These are phyloP conservation scores for Hippophae gyantsensis DNA, from an alignment of 306 rosid species.

Conservation along the genomic window DNA sequence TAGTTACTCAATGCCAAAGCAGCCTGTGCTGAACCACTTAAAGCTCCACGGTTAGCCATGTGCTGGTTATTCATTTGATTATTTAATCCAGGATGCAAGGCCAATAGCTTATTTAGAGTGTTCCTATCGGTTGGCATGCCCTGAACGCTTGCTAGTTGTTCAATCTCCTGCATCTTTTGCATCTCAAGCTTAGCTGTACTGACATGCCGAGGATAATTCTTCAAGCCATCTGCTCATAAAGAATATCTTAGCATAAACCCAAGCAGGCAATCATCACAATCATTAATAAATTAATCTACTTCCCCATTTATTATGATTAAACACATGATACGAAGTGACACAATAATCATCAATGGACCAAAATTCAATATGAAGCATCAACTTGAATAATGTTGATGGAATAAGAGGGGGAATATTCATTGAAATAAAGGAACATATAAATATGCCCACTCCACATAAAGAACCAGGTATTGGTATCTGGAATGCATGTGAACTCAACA, in stretches of 20 bases:
- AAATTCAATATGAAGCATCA: too few relatives aligned
- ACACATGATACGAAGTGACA: too few relatives aligned
- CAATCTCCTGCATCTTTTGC: constrained; percentile 96
- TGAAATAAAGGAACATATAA: too few relatives aligned
- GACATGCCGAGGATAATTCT: constrained; percentile 71
- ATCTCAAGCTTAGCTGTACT: constrained; percentile 62
- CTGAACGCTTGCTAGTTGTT: constrained; percentile 72
- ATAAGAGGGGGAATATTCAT: too few relatives aligned
- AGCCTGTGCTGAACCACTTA: constrained; percentile 79
- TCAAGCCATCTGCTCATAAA: constrained; percentile 70
- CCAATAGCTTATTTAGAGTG: constrained; percentile 63
- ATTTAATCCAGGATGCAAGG: constrained; percentile 61
- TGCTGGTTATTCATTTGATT: constrained; percentile 47
- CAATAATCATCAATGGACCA: too few relatives aligned
- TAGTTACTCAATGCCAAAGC: constrained; percentile 60
- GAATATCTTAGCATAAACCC: constrained; percentile 4
- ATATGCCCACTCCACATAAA: too few relatives aligned
- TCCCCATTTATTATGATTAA: too few relatives aligned
- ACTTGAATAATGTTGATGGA: too few relatives aligned
- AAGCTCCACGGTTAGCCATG: constrained; percentile 51
- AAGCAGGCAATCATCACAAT: constrained; percentile 6
- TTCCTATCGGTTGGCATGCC: constrained; percentile 82
- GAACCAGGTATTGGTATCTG: too few relatives aligned
- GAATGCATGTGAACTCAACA: too few relatives aligned
- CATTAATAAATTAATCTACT: not conserved